Percentiles rank a stretch among this genome's conserved stretches.
Evolutionary conservation across 352 stramenopile species (phyloP).

Genomic region (Phytophthora aleatoria): DNA sequence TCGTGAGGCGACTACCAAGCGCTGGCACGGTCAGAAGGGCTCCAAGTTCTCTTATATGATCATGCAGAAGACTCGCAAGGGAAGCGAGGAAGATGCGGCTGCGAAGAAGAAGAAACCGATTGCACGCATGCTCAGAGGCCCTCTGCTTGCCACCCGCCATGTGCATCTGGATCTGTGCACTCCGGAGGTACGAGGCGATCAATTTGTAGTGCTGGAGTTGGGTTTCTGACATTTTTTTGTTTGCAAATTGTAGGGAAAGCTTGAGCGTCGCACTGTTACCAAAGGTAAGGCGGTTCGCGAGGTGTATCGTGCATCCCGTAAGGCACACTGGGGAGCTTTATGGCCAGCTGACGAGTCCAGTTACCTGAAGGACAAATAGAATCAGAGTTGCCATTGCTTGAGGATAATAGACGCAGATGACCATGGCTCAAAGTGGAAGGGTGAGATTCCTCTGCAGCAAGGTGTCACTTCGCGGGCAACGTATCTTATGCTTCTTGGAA

Average conservation of each 20-base stretch:
- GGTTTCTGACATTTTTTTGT: conserved; percentile 14
- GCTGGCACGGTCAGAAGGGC: conserved; percentile 84
- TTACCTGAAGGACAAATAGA: conserved; percentile 57
- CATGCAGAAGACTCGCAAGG: conserved; percentile 65
- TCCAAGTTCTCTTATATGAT: conserved; percentile 89
- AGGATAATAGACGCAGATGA: conserved; percentile 27
- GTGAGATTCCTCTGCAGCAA: too few species aligned
- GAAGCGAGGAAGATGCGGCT: conserved; percentile 26
- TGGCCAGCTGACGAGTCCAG: conserved; percentile 75
- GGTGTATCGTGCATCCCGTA: conserved; percentile 81
- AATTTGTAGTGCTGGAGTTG: conserved; percentile 1
- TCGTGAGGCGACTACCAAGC: conserved; percentile 75
- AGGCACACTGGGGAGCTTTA: conserved; percentile 79
- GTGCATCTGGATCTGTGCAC: conserved; percentile 86
- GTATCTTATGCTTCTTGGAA: too few species aligned
- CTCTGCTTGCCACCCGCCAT: conserved; percentile 75
- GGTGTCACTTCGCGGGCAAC: too few species aligned
- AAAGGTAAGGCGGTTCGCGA: conserved; percentile 77
- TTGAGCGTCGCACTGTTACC: conserved; percentile 80
- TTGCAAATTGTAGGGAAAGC: conserved; percentile 49
- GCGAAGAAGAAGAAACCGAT: conserved; percentile 38
- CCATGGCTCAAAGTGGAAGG: not conserved
- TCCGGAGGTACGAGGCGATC: conserved; percentile 46
- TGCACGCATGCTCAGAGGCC: conserved; percentile 70
- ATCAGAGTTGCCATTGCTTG: conserved; percentile 3